These are phyloP conservation scores for Sedum album DNA, from an alignment of 164 flowering plant genomes.

Conservation along the genomic window DNA sequence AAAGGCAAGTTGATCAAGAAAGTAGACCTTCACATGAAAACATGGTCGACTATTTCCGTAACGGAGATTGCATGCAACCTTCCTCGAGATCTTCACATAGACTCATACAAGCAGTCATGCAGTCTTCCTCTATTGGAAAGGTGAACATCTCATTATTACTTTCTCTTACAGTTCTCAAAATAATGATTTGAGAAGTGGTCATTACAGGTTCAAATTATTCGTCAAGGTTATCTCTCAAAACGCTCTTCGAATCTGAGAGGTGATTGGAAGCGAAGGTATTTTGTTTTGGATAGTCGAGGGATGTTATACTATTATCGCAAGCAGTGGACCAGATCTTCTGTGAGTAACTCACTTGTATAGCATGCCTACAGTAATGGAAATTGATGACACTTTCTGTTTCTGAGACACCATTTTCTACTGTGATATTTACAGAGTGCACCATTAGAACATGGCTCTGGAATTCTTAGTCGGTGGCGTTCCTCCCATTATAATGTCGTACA, in stretches of 20 bases:
- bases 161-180: not conserved
- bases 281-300: conserved; percentile 94
- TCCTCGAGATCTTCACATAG: conserved; percentile 49
- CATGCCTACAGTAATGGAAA: not conserved
- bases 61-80: conserved; percentile 43
- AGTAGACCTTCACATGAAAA: conserved; percentile 59
- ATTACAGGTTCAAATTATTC: conserved; percentile 87
- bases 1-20: conserved; percentile 81
- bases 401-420: not conserved
- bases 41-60: conserved; percentile 43
- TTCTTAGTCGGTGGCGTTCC: conserved; percentile 90
- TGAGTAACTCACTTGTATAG: conserved; percentile 30
- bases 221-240: conserved; percentile 91
- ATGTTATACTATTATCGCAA: conserved; percentile 92
- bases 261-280: conserved; percentile 96
- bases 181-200: conserved; percentile 2
- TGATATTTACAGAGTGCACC: not conserved
- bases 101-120: conserved; percentile 51
- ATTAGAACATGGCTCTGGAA: conserved; percentile 68
- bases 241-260: conserved; percentile 92
- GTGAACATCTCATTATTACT: conserved; percentile 20
- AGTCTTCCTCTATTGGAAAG: conserved; percentile 86
- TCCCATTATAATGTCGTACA: conserved; percentile 85
- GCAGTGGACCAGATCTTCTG: conserved; percentile 55
- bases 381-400: not conserved